phyloP scores from a whole-genome alignment of 805 yeast species.

The Candida ulmi region DNA sequence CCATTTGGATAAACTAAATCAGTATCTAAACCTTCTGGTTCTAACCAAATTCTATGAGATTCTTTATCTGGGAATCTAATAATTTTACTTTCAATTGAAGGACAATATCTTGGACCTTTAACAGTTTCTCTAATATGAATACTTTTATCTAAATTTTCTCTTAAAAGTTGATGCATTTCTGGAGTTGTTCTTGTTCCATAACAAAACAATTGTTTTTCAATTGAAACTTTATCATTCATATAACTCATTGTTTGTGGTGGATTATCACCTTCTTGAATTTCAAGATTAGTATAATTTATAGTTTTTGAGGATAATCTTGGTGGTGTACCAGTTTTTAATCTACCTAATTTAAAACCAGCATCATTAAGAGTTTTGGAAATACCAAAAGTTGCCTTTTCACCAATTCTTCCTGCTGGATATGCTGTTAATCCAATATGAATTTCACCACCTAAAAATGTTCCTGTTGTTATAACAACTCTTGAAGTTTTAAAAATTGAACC shows the following conservation, averaged over 20 bases:
- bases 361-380: conserved; percentile 69
- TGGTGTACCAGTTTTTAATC: conserved; percentile 97
- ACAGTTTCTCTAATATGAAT: conserved; percentile 91
- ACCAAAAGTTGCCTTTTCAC: conserved; percentile 89
- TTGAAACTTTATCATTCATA: conserved; percentile 62
- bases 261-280: conserved; percentile 71
- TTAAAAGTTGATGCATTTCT: conserved; percentile 63
- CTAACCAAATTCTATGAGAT: conserved; percentile 86
- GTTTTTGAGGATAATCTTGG: conserved; percentile 74
- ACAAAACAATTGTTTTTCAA: conserved; percentile 60
- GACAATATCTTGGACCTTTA: conserved; percentile 96
- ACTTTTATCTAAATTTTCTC: conserved; percentile 69
- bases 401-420: conserved; percentile 89
- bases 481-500: conserved; percentile 57
- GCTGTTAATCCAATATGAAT: conserved; percentile 81
- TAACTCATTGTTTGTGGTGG: conserved; percentile 91
- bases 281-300: conserved; percentile 60
- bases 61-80: conserved; percentile 72
- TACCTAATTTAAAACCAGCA: conserved; percentile 78
- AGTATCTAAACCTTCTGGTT: conserved; percentile 90
- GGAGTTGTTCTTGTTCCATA: conserved; percentile 76
- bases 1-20: conserved; percentile 95
- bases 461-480: conserved; percentile 86
- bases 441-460: conserved; percentile 92
- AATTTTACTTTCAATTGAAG: conserved; percentile 89